phyloP scores from a whole-genome alignment of 106 monocot species.

The Allium fistulosum region DNA sequence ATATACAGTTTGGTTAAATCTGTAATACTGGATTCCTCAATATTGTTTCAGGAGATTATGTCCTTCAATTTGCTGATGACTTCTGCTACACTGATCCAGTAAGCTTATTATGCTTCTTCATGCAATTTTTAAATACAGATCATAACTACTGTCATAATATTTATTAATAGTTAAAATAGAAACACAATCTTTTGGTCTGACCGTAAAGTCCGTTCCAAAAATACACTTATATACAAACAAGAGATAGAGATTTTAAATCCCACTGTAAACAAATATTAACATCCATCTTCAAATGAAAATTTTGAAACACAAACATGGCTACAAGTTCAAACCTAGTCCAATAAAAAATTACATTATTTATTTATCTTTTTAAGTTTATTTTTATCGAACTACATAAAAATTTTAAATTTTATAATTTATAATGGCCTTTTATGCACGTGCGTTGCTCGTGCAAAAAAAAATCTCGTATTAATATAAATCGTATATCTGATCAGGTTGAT shows the following conservation, averaged over 20 bases:
- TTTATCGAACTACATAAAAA: no score
- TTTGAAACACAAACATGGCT: no score
- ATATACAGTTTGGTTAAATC: no score
- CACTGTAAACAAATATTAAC: no score
- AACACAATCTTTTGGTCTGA: background rate
- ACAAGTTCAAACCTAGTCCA: no score
- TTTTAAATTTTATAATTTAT: no score
- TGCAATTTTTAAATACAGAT: background rate
- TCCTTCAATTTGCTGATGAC: constrained; percentile 87
- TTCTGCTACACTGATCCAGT: constrained; percentile 93
- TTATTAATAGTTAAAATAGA: background rate
- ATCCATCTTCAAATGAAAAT: no score
- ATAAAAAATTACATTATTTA: no score
- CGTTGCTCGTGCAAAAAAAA: background rate
- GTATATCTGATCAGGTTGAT: constrained; percentile 55
- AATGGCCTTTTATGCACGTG: no score
- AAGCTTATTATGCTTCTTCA: background rate
- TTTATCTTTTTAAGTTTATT: no score
- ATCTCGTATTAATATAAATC: background rate
- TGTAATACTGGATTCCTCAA: background rate
- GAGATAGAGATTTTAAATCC: no score
- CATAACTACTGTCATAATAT: background rate
- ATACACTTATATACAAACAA: background rate
- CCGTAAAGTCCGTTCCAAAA: background rate
- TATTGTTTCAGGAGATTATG: constrained; percentile 58